phyloP scores from a whole-genome alignment of 2,329 filamentous ascomycete genomes.

The Microdochium paspali region DNA sequence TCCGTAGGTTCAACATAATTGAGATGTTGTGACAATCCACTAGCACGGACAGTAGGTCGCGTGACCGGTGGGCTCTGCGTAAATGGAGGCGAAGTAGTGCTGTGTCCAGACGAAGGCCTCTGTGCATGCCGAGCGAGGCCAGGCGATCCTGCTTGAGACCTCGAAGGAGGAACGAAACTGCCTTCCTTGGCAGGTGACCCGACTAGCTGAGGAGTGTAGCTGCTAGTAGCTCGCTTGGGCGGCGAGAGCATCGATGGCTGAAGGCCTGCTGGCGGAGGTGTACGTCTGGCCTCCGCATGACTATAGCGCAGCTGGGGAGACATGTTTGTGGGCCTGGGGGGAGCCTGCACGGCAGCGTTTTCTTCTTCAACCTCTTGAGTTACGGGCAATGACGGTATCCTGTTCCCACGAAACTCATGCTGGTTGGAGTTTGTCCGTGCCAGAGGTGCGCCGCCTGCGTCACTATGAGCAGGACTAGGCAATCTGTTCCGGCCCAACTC shows the following conservation, averaged over 20 bases:
- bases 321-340: conserved; percentile 12
- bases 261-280: conserved; percentile 37
- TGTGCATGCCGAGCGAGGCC: conserved; percentile 28
- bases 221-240: conserved; percentile 42
- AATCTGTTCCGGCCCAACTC: conserved; percentile 23
- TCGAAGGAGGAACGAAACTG: conserved; percentile 44
- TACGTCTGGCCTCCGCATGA: conserved; percentile 30
- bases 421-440: conserved; percentile 42
- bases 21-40: conserved; percentile 44
- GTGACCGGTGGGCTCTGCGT: conserved; percentile 7
- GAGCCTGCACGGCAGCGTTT: conserved; percentile 22
- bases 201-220: conserved; percentile 34
- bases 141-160: conserved; percentile 56
- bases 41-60: conserved; percentile 26
- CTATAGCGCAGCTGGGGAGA: conserved; percentile 25
- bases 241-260: conserved; percentile 40
- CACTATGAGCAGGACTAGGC: conserved; percentile 15
- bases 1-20: conserved; percentile 55
- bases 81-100: conserved; percentile 27
- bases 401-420: conserved; percentile 44
- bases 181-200: conserved; percentile 17
- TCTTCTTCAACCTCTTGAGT: conserved; percentile 56
- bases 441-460: conserved; percentile 27
- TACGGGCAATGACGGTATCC: conserved; percentile 48
- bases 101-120: conserved; percentile 45